Base-by-base conservation (phyloP, 2,329 filamentous ascomycete genomes). In the Zopfia rhizophila region DNA sequence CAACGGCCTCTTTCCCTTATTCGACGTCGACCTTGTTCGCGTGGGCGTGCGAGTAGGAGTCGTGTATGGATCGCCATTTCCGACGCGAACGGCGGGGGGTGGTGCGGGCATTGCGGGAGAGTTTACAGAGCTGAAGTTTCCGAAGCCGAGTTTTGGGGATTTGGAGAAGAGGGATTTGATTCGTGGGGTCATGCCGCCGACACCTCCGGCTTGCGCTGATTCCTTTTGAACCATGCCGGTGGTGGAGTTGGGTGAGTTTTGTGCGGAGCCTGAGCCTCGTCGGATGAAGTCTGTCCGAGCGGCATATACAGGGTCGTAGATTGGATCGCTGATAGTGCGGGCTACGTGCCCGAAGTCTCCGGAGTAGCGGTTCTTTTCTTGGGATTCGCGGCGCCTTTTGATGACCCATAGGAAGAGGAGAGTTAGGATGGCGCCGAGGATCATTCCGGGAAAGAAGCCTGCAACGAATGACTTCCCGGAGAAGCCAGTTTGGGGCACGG, bases 261-360 rank as follows among this genome's bases (percentile, higher is more conserved):
- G 48, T 3, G 54, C 58, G 3, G 65, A 66, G 8, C 57, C 53
- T 5, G 61, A 65, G 3, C 61, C 59, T 10, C 63, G 62, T 10
- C 69, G 57, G 24, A 72, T 68, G 51, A 73, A 70, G 50, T 74
- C 68, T 24, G 66, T 67, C 3, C 70, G 59, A 10, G 64, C 58
- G 13, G 66, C 63, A 39, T 66, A 57, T n/a, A 55, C 48, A 2
- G 69, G 68, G 41, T 72, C 65, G 55, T 69, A 72, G 52, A 72
- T 72, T 14, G 69, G 68, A 28, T 72, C 69, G 48, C 65, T 70
- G 54, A 72, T 70, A 27, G 65, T 62, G 10, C 68, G 63, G 3
- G 67, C 56, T 12, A 72, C 67, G 27, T 69, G 66, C 1, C 67
- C 69, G 28, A 72, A 72, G 55, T 73, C 70, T 7, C 68, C 68